Conservation (phyloP, 257 asterid genomes). For the Linaria vulgaris region DNA sequence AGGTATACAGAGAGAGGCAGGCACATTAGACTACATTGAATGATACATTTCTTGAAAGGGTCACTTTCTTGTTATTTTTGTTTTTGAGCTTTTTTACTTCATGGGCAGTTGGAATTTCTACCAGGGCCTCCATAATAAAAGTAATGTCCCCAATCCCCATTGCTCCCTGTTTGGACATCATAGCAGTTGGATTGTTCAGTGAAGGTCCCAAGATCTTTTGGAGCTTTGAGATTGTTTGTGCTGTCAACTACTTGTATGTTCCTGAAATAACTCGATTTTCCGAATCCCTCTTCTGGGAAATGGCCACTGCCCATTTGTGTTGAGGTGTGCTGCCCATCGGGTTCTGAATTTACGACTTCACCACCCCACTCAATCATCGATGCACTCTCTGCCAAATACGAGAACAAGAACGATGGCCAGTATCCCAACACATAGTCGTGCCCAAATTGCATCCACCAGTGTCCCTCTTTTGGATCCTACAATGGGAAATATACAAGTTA, state of each 20-base stretch:
- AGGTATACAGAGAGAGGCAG: slow-evolving; percentile 32
- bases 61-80: slow-evolving; percentile 3
- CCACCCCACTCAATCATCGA: slow-evolving; percentile 95
- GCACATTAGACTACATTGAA: slow-evolving; percentile 36
- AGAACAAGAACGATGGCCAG: slow-evolving; percentile 93
- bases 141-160: slow-evolving; percentile 85
- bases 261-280: slow-evolving; percentile 77
- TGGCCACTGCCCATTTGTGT: slow-evolving; percentile 95
- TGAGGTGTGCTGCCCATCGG: slow-evolving; percentile 74
- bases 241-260: slow-evolving; percentile 81
- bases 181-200: slow-evolving; percentile 85
- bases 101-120: slow-evolving; percentile 72
- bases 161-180: slow-evolving; percentile 75
- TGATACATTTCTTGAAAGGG: slow-evolving; percentile 34
- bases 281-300: slow-evolving; percentile 87
- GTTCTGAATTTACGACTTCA: slow-evolving; percentile 72
- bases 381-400: slow-evolving; percentile 77
- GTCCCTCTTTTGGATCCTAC: slow-evolving; percentile 84
- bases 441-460: slow-evolving; percentile 98
- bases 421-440: slow-evolving; percentile 74
- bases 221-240: slow-evolving; percentile 74
- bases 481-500: slow-evolving; percentile 6
- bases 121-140: slow-evolving; percentile 97
- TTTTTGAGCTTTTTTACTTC: slow-evolving; percentile 20
- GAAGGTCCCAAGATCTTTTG: slow-evolving; percentile 70